Conservation (phyloP, 2,329 filamentous ascomycete genomes). For the Aspergillus udagawae region DNA sequence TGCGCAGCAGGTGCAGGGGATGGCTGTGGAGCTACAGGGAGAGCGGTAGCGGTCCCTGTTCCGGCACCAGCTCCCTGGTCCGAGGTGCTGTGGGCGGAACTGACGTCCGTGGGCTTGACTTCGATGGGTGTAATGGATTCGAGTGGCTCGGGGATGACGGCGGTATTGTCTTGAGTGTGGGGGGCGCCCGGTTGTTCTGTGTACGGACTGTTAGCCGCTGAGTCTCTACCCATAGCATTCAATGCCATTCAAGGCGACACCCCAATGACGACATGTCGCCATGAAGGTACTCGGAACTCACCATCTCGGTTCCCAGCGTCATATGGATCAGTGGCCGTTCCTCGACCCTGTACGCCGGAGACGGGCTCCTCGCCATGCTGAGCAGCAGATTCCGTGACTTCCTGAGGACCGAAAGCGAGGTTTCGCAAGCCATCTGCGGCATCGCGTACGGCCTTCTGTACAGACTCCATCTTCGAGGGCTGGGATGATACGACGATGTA, state of each 20-base stretch:
- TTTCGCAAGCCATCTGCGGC: not conserved
- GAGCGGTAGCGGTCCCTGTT: not conserved
- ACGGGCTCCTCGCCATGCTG: constrained; percentile 60
- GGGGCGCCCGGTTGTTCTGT: constrained; percentile 28
- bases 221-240: not conserved
- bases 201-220: not conserved
- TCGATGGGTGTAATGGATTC: constrained; percentile 5
- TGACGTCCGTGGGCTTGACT: constrained; percentile 5
- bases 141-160: constrained; percentile 15
- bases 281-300: constrained; percentile 26
- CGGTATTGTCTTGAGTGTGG: constrained; percentile 17
- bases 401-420: not conserved
- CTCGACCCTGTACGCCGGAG: constrained; percentile 65
- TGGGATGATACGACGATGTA: not conserved
- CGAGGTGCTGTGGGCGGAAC: constrained; percentile 6
- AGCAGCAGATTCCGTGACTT: constrained; percentile 2
- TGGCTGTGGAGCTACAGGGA: not conserved
- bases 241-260: not conserved
- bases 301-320: constrained; percentile 72
- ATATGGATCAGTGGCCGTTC: constrained; percentile 66
- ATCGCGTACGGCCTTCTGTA: not conserved
- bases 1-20: not conserved
- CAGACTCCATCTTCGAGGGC: not conserved
- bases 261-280: too few relatives aligned
- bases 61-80: not conserved